These are phyloP conservation scores for Metarhizium album DNA, from an alignment of 2,329 filamentous ascomycete genomes.

Conservation along the genomic window DNA sequence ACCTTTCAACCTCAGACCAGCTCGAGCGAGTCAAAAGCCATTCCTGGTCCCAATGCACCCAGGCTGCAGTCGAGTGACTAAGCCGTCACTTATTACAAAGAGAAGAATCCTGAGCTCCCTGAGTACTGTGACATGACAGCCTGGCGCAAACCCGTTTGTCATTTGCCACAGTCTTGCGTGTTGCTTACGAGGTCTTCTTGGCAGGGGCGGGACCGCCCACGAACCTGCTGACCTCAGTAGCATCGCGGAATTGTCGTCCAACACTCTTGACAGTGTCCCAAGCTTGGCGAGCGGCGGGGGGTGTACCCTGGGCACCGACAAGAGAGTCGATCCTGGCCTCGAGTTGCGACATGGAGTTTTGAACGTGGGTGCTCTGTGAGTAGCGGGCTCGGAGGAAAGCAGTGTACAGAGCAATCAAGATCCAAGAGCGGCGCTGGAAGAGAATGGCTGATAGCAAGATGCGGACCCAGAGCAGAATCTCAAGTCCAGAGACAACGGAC, in stretches of 20 bases:
- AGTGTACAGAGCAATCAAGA: slow-evolving; percentile 77
- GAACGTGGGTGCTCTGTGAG: slow-evolving; percentile 86
- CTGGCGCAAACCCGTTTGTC: neutral
- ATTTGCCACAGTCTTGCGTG: neutral
- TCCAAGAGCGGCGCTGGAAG: slow-evolving; percentile 86
- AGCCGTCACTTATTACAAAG: neutral
- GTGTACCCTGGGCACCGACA: slow-evolving; percentile 76
- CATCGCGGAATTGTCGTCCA: slow-evolving; percentile 63
- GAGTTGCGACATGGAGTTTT: slow-evolving; percentile 64
- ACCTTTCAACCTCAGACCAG: neutral
- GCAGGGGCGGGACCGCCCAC: slow-evolving; percentile 44
- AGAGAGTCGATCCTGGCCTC: slow-evolving; percentile 69
- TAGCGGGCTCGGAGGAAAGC: slow-evolving; percentile 85
- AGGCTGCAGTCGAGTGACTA: neutral
- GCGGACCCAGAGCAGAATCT: slow-evolving; percentile 80
- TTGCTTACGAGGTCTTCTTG: slow-evolving; percentile 32
- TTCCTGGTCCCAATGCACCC: neutral
- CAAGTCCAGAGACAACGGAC: slow-evolving; percentile 80
- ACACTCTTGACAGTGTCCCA: slow-evolving; percentile 73
- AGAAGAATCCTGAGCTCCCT: neutral
- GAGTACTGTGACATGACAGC: neutral
- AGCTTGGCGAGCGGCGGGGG: slow-evolving; percentile 63
- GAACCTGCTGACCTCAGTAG: slow-evolving; percentile 70
- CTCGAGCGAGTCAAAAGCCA: neutral
- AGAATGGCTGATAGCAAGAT: slow-evolving; percentile 70